Conservation (phyloP, 2,329 filamentous ascomycete genomes). For the Aspergillus carbonarius region DNA sequence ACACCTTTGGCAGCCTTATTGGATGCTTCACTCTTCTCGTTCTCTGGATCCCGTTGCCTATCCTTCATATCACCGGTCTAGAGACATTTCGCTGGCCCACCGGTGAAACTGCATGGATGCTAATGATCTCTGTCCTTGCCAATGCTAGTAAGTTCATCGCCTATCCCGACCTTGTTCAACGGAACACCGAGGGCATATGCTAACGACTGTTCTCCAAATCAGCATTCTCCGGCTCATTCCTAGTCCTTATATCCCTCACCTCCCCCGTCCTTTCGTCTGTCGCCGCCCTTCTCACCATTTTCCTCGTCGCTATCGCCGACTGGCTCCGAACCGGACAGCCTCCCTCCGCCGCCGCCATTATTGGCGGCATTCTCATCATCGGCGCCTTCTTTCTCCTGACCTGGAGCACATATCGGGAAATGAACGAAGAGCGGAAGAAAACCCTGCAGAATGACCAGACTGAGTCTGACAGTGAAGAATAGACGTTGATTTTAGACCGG, state of each 20-base stretch:
- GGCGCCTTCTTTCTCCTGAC: conserved; percentile 81
- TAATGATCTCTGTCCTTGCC: conserved; percentile 75
- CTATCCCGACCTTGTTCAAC: not conserved
- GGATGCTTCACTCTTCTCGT: conserved; percentile 81
- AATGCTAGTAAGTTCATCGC: conserved; percentile 66
- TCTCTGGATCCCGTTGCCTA: conserved; percentile 86
- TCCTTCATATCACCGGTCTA: conserved; percentile 74
- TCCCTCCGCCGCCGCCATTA: conserved; percentile 70
- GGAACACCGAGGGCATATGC: not conserved
- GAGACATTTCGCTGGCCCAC: conserved; percentile 81
- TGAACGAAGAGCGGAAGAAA: conserved; percentile 76
- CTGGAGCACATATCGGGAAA: conserved; percentile 91
- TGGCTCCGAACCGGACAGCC: conserved; percentile 79
- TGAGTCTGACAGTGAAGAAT: conserved; percentile 46
- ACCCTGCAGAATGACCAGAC: conserved; percentile 46
- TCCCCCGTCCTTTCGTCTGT: conserved; percentile 90
- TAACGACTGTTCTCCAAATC: not conserved
- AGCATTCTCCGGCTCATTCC: conserved; percentile 86
- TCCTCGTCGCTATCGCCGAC: conserved; percentile 90
- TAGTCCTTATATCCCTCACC: conserved; percentile 89
- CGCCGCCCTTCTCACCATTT: conserved; percentile 91
- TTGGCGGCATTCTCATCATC: conserved; percentile 85
- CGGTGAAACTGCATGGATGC: conserved; percentile 74
- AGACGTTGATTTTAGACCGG: not conserved
- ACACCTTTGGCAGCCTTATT: conserved; percentile 84